These are phyloP conservation scores for Ustilago xerochloae DNA, from an alignment of 1,284 basidiomycete genomes.

Conservation along the genomic window DNA sequence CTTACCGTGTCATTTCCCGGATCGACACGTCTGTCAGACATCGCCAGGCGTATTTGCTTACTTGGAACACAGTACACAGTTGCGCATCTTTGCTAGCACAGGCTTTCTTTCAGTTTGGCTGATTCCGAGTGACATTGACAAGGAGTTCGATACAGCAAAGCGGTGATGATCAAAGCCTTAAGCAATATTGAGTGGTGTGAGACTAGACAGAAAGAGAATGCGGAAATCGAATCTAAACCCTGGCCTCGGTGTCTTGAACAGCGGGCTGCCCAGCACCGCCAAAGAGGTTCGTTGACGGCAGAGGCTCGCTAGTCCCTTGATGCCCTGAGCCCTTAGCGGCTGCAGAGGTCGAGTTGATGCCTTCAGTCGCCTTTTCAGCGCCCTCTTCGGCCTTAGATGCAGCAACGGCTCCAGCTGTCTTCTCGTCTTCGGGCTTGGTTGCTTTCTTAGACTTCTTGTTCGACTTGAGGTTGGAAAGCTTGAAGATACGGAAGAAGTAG, in stretches of 20 bases:
- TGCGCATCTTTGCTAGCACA: no score
- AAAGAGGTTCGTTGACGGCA: conserved; percentile 9
- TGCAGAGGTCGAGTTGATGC: conserved; percentile 15
- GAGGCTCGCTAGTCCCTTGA: not conserved
- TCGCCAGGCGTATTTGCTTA: no score
- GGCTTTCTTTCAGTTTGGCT: no score
- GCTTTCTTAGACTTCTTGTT: conserved; percentile 15
- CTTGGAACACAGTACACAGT: no score
- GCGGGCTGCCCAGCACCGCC: conserved; percentile 13
- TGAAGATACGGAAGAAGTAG: conserved; percentile 57
- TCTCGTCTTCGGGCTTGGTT: not conserved
- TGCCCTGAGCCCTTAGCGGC: conserved; percentile 18
- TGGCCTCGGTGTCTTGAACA: conserved; percentile 15
- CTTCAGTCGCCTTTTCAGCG: conserved; percentile 2
- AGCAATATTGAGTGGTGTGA: no score
- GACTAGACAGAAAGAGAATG: no score
- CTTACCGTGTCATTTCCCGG: no score
- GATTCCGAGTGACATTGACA: no score
- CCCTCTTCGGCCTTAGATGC: conserved; percentile 9
- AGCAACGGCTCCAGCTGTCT: not conserved
- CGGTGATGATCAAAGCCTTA: no score
- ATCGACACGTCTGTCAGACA: no score
- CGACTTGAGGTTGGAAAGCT: conserved; percentile 26
- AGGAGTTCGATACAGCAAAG: no score
- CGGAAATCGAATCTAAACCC: no score